Evolutionary conservation across 129 eudicot species (phyloP).

Genomic region (Erigeron canadensis): DNA sequence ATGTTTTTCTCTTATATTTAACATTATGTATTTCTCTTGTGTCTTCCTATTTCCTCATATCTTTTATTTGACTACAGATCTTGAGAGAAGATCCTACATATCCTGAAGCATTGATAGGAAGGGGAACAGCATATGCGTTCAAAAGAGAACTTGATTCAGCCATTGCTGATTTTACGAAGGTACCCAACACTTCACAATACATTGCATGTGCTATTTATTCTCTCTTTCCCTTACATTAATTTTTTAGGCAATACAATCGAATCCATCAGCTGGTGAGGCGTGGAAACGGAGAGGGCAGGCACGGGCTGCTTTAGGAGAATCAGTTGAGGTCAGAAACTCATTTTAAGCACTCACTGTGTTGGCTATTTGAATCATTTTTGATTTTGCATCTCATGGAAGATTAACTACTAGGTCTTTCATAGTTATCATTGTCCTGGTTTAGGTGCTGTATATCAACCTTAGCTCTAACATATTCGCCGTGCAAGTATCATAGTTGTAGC

Average conservation of each 20-base stretch:
- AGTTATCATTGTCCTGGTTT: background rate
- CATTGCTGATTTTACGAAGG: conserved; percentile 95
- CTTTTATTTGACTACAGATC: conserved; percentile 44
- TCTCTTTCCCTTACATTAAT: conserved; percentile 8
- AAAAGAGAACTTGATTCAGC: conserved; percentile 93
- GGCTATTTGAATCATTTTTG: background rate
- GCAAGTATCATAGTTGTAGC: background rate
- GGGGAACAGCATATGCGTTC: conserved; percentile 99
- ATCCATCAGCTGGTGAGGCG: conserved; percentile 98
- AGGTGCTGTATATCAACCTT: background rate
- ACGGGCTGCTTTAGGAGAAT: conserved; percentile 97
- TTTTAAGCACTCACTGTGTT: conserved; percentile 17
- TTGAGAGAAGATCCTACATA: conserved; percentile 89
- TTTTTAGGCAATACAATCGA: conserved; percentile 74
- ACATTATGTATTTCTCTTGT: background rate
- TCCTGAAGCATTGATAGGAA: conserved; percentile 96
- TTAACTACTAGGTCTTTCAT: background rate
- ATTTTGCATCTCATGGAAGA: background rate
- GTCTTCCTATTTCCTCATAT: conserved; percentile 4
- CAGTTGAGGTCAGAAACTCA: conserved; percentile 60
- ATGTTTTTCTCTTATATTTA: conserved; percentile 6
- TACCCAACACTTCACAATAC: conserved; percentile 29
- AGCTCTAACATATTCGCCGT: background rate
- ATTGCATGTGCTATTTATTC: conserved; percentile 4
- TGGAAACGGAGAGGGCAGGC: conserved; percentile 99